These are phyloP conservation scores for Eucalyptus grandis DNA, from an alignment of 345 rosid genomes.

Conservation along the genomic window DNA sequence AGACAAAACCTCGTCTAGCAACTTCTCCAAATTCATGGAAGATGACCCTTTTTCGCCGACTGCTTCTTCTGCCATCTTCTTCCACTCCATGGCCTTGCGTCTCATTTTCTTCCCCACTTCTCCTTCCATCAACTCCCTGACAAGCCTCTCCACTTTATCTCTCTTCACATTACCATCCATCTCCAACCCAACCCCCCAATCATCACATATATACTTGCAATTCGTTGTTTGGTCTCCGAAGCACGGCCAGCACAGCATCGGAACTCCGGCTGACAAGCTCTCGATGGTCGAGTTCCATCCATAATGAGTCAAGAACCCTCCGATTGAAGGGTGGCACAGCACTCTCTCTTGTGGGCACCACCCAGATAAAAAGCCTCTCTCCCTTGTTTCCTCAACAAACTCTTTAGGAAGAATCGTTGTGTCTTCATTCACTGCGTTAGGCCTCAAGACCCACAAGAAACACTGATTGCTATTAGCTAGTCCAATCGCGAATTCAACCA, in stretches of 20 bases:
- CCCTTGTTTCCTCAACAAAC: no score
- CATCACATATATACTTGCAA: no score
- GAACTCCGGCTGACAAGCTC: no score
- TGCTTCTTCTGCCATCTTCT: constrained; percentile 8
- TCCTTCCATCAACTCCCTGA: constrained; percentile 21
- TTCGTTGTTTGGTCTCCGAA: no score
- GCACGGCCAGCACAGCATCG: no score
- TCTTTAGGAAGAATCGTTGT: background rate
- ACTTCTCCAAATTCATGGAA: background rate
- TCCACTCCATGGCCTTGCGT: constrained; percentile 4
- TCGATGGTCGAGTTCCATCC: no score
- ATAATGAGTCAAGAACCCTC: no score
- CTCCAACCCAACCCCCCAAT: constrained; percentile 2
- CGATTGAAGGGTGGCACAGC: no score
- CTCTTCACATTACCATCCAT: constrained; percentile 4
- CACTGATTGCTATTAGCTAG: background rate
- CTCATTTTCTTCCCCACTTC: constrained; percentile 6
- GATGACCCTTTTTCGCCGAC: background rate
- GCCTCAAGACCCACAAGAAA: background rate
- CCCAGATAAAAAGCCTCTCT: no score
- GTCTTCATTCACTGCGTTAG: background rate
- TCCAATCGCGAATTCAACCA: background rate
- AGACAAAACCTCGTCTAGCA: background rate
- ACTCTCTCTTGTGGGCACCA: no score
- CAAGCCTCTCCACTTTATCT: constrained; percentile 10